Percentiles rank a stretch among this genome's conserved stretches.
phyloP scores from a whole-genome alignment of 2,329 filamentous ascomycete species.

The Fragosphaeria purpurea region DNA sequence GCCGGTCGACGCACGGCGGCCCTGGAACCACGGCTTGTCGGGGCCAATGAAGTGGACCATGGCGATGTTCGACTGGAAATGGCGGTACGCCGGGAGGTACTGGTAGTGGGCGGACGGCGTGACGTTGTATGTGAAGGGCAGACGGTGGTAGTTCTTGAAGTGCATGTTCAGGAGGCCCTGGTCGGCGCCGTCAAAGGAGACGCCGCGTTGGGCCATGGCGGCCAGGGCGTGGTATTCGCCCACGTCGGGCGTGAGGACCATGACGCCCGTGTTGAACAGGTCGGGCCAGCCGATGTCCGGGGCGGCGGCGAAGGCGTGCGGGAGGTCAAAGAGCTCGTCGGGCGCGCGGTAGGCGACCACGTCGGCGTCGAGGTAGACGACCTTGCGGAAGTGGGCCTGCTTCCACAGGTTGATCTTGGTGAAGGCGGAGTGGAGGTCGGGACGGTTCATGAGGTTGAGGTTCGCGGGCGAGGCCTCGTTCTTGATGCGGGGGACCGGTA shows the following conservation, averaged over 20 bases:
- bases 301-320: conserved; percentile 56
- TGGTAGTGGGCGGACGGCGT: conserved; percentile 96
- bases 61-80: conserved; percentile 83
- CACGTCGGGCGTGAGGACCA: conserved; percentile 80
- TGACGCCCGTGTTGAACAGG: conserved; percentile 94
- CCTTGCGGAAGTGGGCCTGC: conserved; percentile 77
- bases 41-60: conserved; percentile 91
- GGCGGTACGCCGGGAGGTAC: conserved; percentile 87
- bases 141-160: conserved; percentile 75
- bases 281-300: conserved; percentile 98
- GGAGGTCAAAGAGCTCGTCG: conserved; percentile 75
- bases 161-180: conserved; percentile 94
- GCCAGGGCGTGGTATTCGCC: conserved; percentile 78
- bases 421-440: conserved; percentile 84
- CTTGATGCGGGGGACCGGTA: conserved; percentile 70
- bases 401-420: conserved; percentile 96
- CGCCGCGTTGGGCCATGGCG: conserved; percentile 73
- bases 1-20: conserved; percentile 43
- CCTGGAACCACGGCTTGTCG: conserved; percentile 77
- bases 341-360: conserved; percentile 83
- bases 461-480: conserved; percentile 66
- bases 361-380: conserved; percentile 92
- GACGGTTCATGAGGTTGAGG: conserved; percentile 81
- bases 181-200: conserved; percentile 94
- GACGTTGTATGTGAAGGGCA: conserved; percentile 95